phyloP scores from a whole-genome alignment of 768 basidiomycete genomes.

The Russula sp. region DNA sequence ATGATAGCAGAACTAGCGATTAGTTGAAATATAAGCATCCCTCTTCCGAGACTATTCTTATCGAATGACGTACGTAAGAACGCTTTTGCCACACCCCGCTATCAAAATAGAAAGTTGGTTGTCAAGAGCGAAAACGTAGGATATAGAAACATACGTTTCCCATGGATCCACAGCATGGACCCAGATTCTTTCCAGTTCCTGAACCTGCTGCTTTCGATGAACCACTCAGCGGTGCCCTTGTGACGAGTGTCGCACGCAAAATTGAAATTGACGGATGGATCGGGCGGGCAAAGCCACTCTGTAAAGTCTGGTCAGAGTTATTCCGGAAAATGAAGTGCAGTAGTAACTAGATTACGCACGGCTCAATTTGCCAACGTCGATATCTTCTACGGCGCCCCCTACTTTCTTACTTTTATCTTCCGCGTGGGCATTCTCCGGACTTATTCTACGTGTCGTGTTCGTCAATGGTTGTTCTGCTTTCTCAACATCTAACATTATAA shows the following conservation, averaged over 20 bases:
- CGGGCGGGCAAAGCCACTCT: neutral
- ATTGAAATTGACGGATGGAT: neutral
- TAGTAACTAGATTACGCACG: neutral
- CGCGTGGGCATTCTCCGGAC: too few species aligned
- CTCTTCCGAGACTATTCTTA: too few species aligned
- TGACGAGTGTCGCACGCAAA: neutral
- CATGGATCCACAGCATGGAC: neutral
- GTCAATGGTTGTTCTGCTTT: too few species aligned
- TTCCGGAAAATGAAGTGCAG: neutral
- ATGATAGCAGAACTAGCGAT: neutral
- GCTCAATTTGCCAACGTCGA: too few species aligned
- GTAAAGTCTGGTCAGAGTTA: neutral
- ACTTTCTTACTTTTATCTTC: too few species aligned
- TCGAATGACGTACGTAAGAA: neutral
- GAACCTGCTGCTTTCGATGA: neutral
- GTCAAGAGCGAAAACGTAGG: neutral
- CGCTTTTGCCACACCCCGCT: slow-evolving; percentile 1
- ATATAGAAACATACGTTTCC: neutral
- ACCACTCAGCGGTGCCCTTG: neutral
- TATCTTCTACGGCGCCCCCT: too few species aligned
- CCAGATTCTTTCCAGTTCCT: neutral
- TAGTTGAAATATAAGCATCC: neutral
- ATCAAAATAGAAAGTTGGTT: neutral
- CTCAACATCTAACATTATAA: too few species aligned
- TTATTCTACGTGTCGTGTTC: too few species aligned